phyloP scores from a whole-genome alignment of 345 rosid genomes.

The Mercurialis annua region DNA sequence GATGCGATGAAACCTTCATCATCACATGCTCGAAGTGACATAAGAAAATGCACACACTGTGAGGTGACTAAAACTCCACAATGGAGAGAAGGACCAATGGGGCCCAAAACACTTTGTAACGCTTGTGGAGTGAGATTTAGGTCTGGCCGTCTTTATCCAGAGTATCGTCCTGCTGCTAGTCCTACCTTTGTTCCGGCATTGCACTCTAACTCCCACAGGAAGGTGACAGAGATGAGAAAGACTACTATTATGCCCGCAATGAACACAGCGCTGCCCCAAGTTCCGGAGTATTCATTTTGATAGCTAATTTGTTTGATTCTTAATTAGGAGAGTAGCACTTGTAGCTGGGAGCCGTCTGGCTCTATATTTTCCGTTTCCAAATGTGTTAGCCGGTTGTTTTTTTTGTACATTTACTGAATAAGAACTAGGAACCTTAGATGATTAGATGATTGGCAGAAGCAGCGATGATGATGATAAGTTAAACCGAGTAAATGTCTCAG shows the following conservation, averaged over 20 bases:
- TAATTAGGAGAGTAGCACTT: constrained; percentile 22
- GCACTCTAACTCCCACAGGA: constrained; percentile 83
- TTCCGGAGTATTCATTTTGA: constrained; percentile 25
- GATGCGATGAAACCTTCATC: constrained; percentile 23
- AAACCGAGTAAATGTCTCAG: neutral
- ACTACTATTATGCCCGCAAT: constrained; percentile 17
- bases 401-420: constrained; percentile 45
- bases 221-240: constrained; percentile 76
- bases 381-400: constrained; percentile 23
- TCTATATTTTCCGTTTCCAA: constrained; percentile 14
- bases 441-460: constrained; percentile 27
- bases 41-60: constrained; percentile 70
- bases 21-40: constrained; percentile 20
- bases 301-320: constrained; percentile 33
- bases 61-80: constrained; percentile 78
- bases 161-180: constrained; percentile 88
- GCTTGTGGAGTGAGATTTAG: constrained; percentile 92
- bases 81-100: constrained; percentile 94
- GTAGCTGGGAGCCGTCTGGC: constrained; percentile 26
- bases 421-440: constrained; percentile 28
- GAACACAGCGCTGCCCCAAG: constrained; percentile 8
- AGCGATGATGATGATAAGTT: neutral
- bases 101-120: constrained; percentile 92
- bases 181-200: constrained; percentile 61
- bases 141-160: constrained; percentile 82